Evolutionary conservation across 495 filamentous ascomycete genomes (phyloP).

Genomic region (Penicillium robsamsonii): DNA sequence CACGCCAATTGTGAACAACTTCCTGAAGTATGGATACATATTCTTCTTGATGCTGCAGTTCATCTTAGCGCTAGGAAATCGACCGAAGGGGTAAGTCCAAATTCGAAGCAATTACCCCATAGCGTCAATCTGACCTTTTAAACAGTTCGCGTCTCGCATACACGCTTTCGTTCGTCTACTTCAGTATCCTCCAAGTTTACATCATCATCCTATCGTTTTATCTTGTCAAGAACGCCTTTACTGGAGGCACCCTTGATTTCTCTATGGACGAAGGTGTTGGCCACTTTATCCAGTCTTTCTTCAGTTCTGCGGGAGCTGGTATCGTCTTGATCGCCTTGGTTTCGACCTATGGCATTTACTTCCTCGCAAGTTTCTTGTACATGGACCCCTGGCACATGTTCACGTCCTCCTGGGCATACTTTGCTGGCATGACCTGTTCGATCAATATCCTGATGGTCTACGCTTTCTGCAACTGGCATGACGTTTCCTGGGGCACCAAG

Average conservation of each 20-base stretch:
- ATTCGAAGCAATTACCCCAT: not conserved
- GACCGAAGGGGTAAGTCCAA: slow-evolving; percentile 73
- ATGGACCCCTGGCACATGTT: slow-evolving; percentile 99
- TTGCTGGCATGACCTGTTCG: slow-evolving; percentile 90
- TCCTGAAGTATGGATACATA: slow-evolving; percentile 89
- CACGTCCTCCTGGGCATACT: slow-evolving; percentile 89
- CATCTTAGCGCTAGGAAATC: slow-evolving; percentile 90
- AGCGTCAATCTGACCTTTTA: slow-evolving; percentile 18
- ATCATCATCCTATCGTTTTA: slow-evolving; percentile 83
- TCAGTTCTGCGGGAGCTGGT: slow-evolving; percentile 64
- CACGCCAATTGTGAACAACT: slow-evolving; percentile 87
- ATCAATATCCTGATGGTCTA: slow-evolving; percentile 99
- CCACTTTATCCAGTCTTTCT: slow-evolving; percentile 68
- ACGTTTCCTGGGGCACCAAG: slow-evolving; percentile 99
- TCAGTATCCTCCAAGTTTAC: slow-evolving; percentile 83
- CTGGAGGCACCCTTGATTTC: slow-evolving; percentile 51
- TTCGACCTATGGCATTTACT: slow-evolving; percentile 95
- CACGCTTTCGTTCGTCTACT: slow-evolving; percentile 84
- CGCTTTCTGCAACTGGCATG: slow-evolving; percentile 99
- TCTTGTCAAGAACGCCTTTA: slow-evolving; percentile 80
- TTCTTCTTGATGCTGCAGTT: slow-evolving; percentile 90
- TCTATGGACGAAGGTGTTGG: slow-evolving; percentile 48
- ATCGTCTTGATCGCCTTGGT: slow-evolving; percentile 90
- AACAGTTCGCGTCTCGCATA: slow-evolving; percentile 63
- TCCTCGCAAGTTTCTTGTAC: slow-evolving; percentile 91